These are phyloP conservation scores for Diplodia sapinea DNA, from an alignment of 2,329 filamentous ascomycete genomes.

Conservation along the genomic window DNA sequence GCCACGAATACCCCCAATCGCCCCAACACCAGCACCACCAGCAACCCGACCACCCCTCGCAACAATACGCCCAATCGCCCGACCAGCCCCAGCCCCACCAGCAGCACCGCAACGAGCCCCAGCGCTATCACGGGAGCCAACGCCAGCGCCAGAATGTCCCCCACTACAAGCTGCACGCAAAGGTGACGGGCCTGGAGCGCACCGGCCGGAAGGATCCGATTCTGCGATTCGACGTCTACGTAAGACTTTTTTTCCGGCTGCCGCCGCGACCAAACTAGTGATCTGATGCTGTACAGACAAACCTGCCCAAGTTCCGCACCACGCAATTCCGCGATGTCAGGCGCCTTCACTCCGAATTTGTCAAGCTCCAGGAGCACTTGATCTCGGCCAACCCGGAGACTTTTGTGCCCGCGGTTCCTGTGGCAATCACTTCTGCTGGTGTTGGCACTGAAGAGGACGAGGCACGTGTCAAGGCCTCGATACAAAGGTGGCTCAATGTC, in stretches of 20 bases:
- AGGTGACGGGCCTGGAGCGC: conserved; percentile 91
- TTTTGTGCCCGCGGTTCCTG: conserved; percentile 90
- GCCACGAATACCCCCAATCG: conserved; percentile 44
- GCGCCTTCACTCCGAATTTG: conserved; percentile 92
- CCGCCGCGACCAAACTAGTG: not conserved
- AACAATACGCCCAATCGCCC: conserved; percentile 42
- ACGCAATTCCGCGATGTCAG: conserved; percentile 98
- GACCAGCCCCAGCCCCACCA: conserved; percentile 42
- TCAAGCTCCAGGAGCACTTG: conserved; percentile 93
- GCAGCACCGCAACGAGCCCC: conserved; percentile 50
- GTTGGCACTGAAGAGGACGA: conserved; percentile 97
- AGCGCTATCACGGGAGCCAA: conserved; percentile 55
- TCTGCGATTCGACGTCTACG: conserved; percentile 93
- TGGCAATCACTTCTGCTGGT: conserved; percentile 91
- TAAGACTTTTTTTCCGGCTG: conserved; percentile 55
- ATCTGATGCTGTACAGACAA: conserved; percentile 68
- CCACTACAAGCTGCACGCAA: conserved; percentile 86
- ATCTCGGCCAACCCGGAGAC: conserved; percentile 98
- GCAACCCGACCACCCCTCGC: conserved; percentile 41
- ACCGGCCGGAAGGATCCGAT: conserved; percentile 96
- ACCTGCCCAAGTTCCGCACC: conserved; percentile 96
- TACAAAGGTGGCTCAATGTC: conserved; percentile 95
- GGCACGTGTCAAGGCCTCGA: conserved; percentile 79
- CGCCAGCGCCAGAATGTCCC: conserved; percentile 58
- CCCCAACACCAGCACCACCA: conserved; percentile 42